Base-by-base conservation (phyloP, 164 flowering plant species). In the Dillenia turbinata region DNA sequence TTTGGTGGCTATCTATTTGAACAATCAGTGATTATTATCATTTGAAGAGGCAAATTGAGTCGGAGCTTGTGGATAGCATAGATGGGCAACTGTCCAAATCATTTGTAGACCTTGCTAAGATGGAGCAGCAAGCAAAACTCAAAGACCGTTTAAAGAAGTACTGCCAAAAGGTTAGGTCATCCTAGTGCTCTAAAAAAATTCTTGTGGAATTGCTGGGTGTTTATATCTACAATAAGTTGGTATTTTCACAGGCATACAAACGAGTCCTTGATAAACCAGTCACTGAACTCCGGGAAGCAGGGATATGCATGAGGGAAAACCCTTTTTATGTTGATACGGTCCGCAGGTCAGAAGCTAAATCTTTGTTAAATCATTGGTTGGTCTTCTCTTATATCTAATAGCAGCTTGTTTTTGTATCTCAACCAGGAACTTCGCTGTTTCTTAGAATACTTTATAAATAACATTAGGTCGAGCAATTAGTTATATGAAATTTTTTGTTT, bases 291-390 rank as follows among this genome's bases (percentile, higher is more conserved):
- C 87, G 97, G 66, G 97, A 89, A 80, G 99, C 97, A 55, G 99
- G 94, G 73, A 88, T 95, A 60, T 95, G 99, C 81, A 95, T 95
- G 99, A 82, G 99, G 48, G 99, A 95, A 73, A 95, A 95, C 66
- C 70, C 99, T 43, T 95, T 95, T 69, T 95, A 95, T 77, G 86
- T 88, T 67, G 99, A 95, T 68, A 95, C 99, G 60, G 99, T 95
- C 15, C 97, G 99, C 56, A 95, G 99, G 99, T 94, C 53, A 75
- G 83, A 19, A 33, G 10, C 13, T 71, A 16, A 6, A 62, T 65
- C 53, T 61, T 17, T 33, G 26, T 40, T 47, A 40, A 17, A 48
- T 10, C n/a, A 10, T 58, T 51, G 11, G 17, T 46, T 9, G 7
- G 15, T 54, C 4, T 47, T 5, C 22, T 33, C 10, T 1, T 16